Evolutionary conservation across 306 rosid species (phyloP), one percentile per base, ranked within the genome.

Genomic region (Quercus robur): DNA sequence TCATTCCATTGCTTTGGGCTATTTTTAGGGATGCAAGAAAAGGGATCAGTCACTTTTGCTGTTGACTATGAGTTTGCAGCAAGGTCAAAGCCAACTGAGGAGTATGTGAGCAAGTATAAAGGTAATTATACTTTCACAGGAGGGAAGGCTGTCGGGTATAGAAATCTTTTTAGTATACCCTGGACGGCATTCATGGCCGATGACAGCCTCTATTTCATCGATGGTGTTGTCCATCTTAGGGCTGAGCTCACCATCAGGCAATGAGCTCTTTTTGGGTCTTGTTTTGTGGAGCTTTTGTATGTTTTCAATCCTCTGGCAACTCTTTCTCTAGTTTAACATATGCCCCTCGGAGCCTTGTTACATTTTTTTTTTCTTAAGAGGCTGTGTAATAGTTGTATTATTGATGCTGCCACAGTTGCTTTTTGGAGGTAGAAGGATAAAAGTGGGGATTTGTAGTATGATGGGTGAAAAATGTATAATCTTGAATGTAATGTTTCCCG

Each of bases 111-210:
- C 26, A 83, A 64, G 63, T 64, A 61, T 83, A 83, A 56, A 35
- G 87, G 89, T 5, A 88, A 67, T 38, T 85, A 83, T 56, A 78
- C 81, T 38, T 88, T 85, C 80, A 81, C 84, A 0, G 91, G 91
- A 9, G 87, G 86, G 67, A 88, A 85, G 83, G 86, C 87, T 20
- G 83, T 85, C 25, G 89, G 86, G 33, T 83, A 76, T 78, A 70
- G 89, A 70, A 83, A 88, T 66, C 56, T 88, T 76, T 73, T 86
- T 56, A 31, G 76, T 1, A 25, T 68, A 13, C 74, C 83, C 4
- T 89, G 93, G 91, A 73, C 77, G 1, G 33, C 76, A 25, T 85
- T 89, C 68, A 78, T 78, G 75, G 83, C 87, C 0, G 89, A 81
- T 25, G 81, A 85, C 46, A 70, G 90, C 81, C 69, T 41, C 23